Evolutionary conservation across 78 protist species (phyloP), one percentile per base, ranked within the genome.

Genomic region (Emiliania huxleyi): DNA sequence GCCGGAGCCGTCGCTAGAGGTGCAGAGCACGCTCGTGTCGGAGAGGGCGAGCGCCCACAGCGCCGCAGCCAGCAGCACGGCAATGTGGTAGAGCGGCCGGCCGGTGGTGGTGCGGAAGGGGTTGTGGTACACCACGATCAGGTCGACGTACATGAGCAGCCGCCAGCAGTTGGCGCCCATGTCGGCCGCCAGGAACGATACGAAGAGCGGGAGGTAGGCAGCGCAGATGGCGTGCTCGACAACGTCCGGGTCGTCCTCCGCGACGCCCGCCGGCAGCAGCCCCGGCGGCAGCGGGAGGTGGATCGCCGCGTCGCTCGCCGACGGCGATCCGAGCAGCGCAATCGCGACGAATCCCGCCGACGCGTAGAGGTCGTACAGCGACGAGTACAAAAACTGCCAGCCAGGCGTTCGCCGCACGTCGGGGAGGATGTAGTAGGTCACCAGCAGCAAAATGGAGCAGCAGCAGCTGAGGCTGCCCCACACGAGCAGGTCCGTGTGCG

Each of bases 341-440:
- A 81, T 0, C 37, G 3, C 35, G 22, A 44, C 56, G n/a, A 44
- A 44, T 2, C 45, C 43, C 6, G 89, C 2, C 23, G 89, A 42
- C 0, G 3, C 46, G 19, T 15, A 23, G 2, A 81, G 1, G 38
- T 81, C 89, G 55, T 42, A 81, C 40, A 81, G 8, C 11, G 89
- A 44, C 43, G 43, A 33, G 38, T 44, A 44, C 3, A 81, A 4
- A 11, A 81, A 44, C 56, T 44, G 56, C 89, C 89, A 81, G 48
- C 89, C 89, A 0, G 89, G 89, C 35, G 89, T 81, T 12, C 52
- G 89, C 42, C 89, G 89, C 4, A 81, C 56, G 56, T 40, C 48
- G 1, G 85, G 85, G 35, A 2, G 4, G 46, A 2, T 40, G 19
- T 29, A 23, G 85, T 40, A 77, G 25, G 46, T 19, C 21, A 77